Percentiles rank a stretch among this genome's conserved stretches.
Evolutionary conservation across 2,329 filamentous ascomycete genomes (phyloP).

Genomic region (Emydomyces testavorans): DNA sequence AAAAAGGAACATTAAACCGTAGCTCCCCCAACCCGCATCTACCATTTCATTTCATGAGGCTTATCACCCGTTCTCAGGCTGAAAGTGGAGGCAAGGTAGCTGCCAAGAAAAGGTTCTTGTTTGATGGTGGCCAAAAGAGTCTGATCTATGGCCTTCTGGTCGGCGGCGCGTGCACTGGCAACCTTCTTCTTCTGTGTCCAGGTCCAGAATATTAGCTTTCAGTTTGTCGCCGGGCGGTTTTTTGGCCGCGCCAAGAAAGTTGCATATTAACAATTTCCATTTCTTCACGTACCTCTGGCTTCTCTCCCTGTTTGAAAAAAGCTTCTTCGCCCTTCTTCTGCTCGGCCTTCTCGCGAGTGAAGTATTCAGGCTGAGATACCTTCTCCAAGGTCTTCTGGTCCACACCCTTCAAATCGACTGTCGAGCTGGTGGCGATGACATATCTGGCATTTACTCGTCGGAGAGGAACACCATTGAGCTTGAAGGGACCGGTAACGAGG

Average conservation of each 20-base stretch:
- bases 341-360: slow-evolving; percentile 79
- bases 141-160: slow-evolving; percentile 99
- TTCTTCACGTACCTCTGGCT: slow-evolving; percentile 65
- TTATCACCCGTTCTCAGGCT: slow-evolving; percentile 98
- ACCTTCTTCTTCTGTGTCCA: slow-evolving; percentile 83
- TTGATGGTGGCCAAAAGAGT: slow-evolving; percentile 89
- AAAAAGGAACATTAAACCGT: slow-evolving; percentile 11
- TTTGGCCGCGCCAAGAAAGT: neutral
- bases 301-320: slow-evolving; percentile 99
- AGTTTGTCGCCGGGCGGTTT: slow-evolving; percentile 10
- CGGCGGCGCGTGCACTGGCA: slow-evolving; percentile 77
- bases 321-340: slow-evolving; percentile 97
- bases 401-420: slow-evolving; percentile 58
- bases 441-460: slow-evolving; percentile 53
- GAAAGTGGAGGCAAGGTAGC: slow-evolving; percentile 93
- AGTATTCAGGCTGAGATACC: slow-evolving; percentile 84
- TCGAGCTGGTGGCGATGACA: slow-evolving; percentile 41
- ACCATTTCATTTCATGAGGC: slow-evolving; percentile 99
- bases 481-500: slow-evolving; percentile 98
- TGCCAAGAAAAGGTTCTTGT: slow-evolving; percentile 89
- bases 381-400: slow-evolving; percentile 64
- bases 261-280: slow-evolving; percentile 1
- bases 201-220: slow-evolving; percentile 29
- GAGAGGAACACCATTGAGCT: slow-evolving; percentile 98
- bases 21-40: slow-evolving; percentile 29